Conservation (phyloP, 768 basidiomycete genomes). For the Tylopilus rubrobrunneus region DNA sequence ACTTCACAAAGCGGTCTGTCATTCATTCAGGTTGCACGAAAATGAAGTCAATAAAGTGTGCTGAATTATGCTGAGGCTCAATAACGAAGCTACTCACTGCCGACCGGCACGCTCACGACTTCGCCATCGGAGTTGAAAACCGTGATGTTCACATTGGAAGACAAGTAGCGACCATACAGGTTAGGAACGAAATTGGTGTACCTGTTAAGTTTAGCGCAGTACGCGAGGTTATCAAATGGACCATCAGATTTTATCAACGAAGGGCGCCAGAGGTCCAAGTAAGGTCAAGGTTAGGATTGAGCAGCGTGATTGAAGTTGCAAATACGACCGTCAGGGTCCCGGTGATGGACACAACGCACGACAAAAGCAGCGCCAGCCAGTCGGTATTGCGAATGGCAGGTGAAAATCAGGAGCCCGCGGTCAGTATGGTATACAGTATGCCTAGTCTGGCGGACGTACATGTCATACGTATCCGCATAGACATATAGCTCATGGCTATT, state of each 20-base stretch:
- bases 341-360: neutral
- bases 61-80: neutral
- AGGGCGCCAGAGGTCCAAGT: neutral
- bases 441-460: conserved; percentile 35
- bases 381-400: neutral
- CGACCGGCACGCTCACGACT: conserved; percentile 40
- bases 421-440: conserved; percentile 1
- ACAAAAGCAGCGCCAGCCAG: neutral
- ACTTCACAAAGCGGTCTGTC: conserved; percentile 61
- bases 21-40: conserved; percentile 23
- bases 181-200: conserved; percentile 63
- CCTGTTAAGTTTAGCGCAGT: conserved; percentile 28
- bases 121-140: conserved; percentile 40
- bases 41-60: conserved; percentile 23
- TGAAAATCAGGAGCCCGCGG: neutral
- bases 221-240: neutral
- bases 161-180: conserved; percentile 70
- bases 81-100: conserved; percentile 30
- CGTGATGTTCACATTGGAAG: conserved; percentile 86
- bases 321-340: conserved; percentile 6
- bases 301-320: neutral
- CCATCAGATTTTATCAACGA: neutral
- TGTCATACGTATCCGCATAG: conserved; percentile 63
- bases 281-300: neutral
- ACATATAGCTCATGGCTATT: conserved; percentile 78